These are phyloP conservation scores for Deuterostichococcus epilithicus DNA, from an alignment of 139 green algal genomes.

Conservation along the genomic window DNA sequence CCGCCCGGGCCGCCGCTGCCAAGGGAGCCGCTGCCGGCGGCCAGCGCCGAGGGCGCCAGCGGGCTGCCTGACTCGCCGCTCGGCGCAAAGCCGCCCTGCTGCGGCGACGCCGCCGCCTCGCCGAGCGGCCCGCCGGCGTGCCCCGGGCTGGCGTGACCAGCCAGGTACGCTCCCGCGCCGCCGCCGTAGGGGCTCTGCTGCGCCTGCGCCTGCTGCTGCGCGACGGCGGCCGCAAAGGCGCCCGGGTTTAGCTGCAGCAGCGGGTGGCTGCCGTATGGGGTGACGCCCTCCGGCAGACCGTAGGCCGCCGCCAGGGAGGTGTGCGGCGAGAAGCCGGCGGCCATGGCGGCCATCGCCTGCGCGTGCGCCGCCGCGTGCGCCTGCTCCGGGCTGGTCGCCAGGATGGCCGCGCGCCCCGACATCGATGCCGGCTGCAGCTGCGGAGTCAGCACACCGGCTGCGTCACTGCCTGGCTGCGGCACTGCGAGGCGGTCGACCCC, in stretches of 20 bases:
- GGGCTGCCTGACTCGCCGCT: slow-evolving; percentile 5
- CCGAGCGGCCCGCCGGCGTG: not conserved
- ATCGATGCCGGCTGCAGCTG: not conserved
- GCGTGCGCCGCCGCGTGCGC: slow-evolving; percentile 48
- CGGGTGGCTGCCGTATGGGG: not conserved
- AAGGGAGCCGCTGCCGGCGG: slow-evolving; percentile 10
- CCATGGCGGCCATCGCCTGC: slow-evolving; percentile 35
- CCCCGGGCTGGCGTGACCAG: not conserved
- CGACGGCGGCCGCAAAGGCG: slow-evolving; percentile 34
- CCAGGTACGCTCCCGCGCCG: not conserved
- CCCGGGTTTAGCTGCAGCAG: not conserved
- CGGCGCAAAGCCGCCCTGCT: slow-evolving; percentile 16
- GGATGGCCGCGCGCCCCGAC: not conserved
- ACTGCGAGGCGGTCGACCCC: no score
- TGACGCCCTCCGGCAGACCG: not conserved
- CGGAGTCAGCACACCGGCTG: not conserved
- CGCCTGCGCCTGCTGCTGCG: not conserved
- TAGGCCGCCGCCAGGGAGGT: not conserved
- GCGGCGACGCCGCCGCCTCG: not conserved
- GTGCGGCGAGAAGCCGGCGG: not conserved
- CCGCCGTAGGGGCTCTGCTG: not conserved
- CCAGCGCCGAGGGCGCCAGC: slow-evolving; percentile 7
- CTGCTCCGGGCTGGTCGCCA: slow-evolving; percentile 10
- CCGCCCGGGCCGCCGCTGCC: not conserved
- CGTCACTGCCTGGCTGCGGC: no score